Evolutionary conservation across 1,284 basidiomycete genomes (phyloP).

Genomic region (Exobasidium rhododendri): DNA sequence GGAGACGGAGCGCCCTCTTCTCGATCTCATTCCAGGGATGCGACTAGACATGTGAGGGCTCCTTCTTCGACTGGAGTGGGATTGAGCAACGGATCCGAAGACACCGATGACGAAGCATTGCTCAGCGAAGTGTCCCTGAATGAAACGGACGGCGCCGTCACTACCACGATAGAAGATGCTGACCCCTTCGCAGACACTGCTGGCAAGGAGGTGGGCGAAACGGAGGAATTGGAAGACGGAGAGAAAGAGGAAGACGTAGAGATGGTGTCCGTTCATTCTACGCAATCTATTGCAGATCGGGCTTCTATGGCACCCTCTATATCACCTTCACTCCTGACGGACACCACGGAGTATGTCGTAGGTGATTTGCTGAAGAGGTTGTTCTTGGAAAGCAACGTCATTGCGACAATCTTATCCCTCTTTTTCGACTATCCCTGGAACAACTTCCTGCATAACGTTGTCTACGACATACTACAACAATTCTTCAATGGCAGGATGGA

Average conservation of each 20-base stretch:
- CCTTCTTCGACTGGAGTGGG: slow-evolving; percentile 22
- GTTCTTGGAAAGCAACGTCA: slow-evolving; percentile 47
- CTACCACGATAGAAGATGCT: not conserved
- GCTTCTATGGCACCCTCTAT: slow-evolving; percentile 28
- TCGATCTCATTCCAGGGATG: not conserved
- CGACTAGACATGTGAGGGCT: slow-evolving; percentile 19
- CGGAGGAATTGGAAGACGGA: slow-evolving; percentile 14
- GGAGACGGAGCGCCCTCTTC: not conserved
- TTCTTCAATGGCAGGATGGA: slow-evolving; percentile 80
- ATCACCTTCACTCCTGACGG: slow-evolving; percentile 39
- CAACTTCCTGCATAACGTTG: slow-evolving; percentile 94
- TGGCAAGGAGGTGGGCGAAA: not conserved
- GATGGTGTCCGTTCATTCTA: slow-evolving; percentile 42
- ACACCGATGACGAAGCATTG: slow-evolving; percentile 42
- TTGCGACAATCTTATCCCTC: slow-evolving; percentile 56
- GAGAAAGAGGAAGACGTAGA: slow-evolving; percentile 28
- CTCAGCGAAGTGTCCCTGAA: slow-evolving; percentile 41
- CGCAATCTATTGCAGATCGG: slow-evolving; percentile 40
- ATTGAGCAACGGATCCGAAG: slow-evolving; percentile 22
- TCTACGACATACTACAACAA: slow-evolving; percentile 94
- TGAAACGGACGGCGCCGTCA: slow-evolving; percentile 5
- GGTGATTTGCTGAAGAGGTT: slow-evolving; percentile 49
- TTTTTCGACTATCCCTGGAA: slow-evolving; percentile 98
- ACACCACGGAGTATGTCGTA: slow-evolving; percentile 35
- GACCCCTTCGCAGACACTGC: slow-evolving; percentile 2